A percentile compares a stretch with the other conserved stretches of the same genome.
These are phyloP conservation scores for Phaseolus coccineus DNA, from an alignment of 331 rosid genomes.

Conservation along the genomic window DNA sequence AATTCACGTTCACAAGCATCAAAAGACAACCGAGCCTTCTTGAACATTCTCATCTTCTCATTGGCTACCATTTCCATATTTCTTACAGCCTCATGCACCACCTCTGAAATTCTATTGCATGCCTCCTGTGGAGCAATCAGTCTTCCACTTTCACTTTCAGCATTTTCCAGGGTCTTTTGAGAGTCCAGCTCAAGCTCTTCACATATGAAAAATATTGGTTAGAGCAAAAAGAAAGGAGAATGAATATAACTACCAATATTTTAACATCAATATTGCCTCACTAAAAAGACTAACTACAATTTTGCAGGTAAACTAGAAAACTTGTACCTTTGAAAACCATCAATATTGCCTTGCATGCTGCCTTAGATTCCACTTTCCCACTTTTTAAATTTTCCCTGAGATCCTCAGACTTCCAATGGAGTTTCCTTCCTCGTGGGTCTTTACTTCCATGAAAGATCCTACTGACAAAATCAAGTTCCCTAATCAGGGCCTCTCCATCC, in stretches of 20 bases:
- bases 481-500: slow-evolving; percentile 85
- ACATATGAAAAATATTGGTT: slow-evolving; percentile 42
- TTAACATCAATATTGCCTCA: too few relatives aligned
- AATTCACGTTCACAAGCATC: slow-evolving; percentile 90
- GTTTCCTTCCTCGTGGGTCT: slow-evolving; percentile 83
- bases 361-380: slow-evolving; percentile 69
- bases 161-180: slow-evolving; percentile 84
- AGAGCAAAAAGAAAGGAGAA: slow-evolving; percentile 21
- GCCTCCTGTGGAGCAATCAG: slow-evolving; percentile 97
- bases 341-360: slow-evolving; percentile 86
- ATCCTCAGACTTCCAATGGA: slow-evolving; percentile 84
- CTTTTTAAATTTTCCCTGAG: slow-evolving; percentile 76
- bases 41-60: slow-evolving; percentile 94
- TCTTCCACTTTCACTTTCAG: slow-evolving; percentile 84
- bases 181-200: slow-evolving; percentile 92
- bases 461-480: slow-evolving; percentile 96
- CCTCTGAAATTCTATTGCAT: slow-evolving; percentile 92
- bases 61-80: slow-evolving; percentile 99
- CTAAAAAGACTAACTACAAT: background rate
- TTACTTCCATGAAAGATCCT: slow-evolving; percentile 92
- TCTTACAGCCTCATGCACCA: slow-evolving; percentile 91
- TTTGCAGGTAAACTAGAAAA: slow-evolving; percentile 25
- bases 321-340: slow-evolving; percentile 86
- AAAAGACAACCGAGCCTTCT: slow-evolving; percentile 88
- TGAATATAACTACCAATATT: background rate